phyloP scores from a whole-genome alignment of 1,284 basidiomycete genomes.

The Athelia psychrophila region DNA sequence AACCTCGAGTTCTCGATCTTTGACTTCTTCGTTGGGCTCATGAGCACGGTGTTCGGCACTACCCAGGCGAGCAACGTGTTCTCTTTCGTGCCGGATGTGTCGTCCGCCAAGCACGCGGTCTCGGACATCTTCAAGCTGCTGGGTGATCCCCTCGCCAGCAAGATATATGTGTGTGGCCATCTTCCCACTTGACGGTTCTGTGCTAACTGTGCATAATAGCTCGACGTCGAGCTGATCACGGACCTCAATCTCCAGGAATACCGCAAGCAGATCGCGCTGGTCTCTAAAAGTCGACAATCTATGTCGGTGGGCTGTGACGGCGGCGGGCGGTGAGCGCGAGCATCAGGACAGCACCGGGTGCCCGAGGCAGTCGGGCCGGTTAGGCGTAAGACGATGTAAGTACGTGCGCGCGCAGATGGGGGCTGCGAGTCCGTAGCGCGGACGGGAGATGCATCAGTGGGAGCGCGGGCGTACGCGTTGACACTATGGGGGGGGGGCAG shows the following conservation, averaged over 20 bases:
- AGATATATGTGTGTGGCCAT: slow-evolving; percentile 56
- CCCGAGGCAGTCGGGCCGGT: no score
- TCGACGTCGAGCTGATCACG: slow-evolving; percentile 81
- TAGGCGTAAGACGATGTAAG: no score
- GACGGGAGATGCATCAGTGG: no score
- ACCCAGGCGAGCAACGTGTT: slow-evolving; percentile 88
- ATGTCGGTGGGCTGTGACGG: no score
- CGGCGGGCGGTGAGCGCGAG: no score
- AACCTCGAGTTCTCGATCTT: slow-evolving; percentile 55
- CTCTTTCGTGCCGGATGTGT: slow-evolving; percentile 91
- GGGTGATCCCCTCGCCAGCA: slow-evolving; percentile 81
- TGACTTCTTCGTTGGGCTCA: slow-evolving; percentile 84
- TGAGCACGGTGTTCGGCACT: slow-evolving; percentile 71
- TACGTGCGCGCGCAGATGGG: no score
- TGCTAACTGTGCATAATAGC: slow-evolving; percentile 30
- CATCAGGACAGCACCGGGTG: no score
- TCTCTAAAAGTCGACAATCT: slow-evolving; percentile 95
- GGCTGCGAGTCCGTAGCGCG: no score
- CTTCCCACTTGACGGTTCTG: background rate
- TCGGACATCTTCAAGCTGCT: slow-evolving; percentile 76
- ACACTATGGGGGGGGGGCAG: no score
- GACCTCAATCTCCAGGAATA: slow-evolving; percentile 84
- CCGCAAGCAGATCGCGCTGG: slow-evolving; percentile 82
- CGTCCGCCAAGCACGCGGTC: slow-evolving; percentile 80
- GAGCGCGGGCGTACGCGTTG: no score